A percentile compares a stretch with the other conserved stretches of the same genome.
These are phyloP conservation scores for Triangularia setosa DNA, from an alignment of 2,329 filamentous ascomycete genomes.

Conservation along the genomic window DNA sequence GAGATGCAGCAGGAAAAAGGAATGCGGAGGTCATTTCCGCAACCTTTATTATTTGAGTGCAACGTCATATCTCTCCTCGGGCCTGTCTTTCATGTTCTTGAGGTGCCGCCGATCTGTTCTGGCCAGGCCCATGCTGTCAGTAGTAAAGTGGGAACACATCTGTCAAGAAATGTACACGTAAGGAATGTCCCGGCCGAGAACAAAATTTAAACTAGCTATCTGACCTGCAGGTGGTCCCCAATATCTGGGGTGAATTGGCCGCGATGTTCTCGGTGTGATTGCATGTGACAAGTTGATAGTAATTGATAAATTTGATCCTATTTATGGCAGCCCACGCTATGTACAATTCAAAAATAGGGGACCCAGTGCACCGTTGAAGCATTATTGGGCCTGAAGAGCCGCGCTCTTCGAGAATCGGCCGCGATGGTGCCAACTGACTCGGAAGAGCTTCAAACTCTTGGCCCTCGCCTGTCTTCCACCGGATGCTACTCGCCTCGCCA, in stretches of 20 bases:
- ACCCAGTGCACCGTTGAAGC: neutral
- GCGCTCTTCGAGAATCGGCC: neutral
- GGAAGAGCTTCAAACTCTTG: neutral
- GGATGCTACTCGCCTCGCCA: neutral
- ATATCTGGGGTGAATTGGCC: neutral
- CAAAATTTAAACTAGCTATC: neutral
- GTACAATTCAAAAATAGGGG: neutral
- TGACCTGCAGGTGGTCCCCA: neutral
- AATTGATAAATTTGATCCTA: constrained; percentile 12
- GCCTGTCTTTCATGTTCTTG: neutral
- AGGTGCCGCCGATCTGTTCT: neutral
- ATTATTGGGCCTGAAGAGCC: neutral
- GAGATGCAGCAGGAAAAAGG: neutral
- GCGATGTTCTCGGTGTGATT: constrained; percentile 14
- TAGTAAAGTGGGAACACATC: neutral
- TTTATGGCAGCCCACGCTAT: constrained; percentile 20
- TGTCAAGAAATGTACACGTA: neutral
- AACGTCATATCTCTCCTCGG: neutral
- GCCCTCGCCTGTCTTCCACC: neutral
- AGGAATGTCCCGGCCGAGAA: neutral
- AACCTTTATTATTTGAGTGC: neutral
- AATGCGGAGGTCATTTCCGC: neutral
- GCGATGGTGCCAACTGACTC: neutral
- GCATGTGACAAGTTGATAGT: constrained; percentile 14
- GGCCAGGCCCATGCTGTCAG: neutral